Conservation (phyloP, 257 asterid genomes). For the Solanum medicagineum region DNA sequence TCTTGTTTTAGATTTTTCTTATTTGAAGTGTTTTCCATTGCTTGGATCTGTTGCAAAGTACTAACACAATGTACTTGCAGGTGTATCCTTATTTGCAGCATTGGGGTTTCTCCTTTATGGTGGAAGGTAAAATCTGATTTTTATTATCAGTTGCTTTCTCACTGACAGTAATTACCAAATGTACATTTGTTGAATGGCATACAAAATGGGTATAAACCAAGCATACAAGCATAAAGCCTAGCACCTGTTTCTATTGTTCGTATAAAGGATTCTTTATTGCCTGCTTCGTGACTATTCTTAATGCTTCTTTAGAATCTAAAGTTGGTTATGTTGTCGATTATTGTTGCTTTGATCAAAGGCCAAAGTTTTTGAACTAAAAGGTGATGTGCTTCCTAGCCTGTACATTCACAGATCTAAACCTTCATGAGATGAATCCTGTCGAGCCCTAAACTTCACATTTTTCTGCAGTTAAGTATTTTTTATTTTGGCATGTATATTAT, state of each 20-base stretch:
- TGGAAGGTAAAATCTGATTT: conserved; percentile 56
- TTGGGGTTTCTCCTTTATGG: conserved; percentile 92
- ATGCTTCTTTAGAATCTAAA: background rate
- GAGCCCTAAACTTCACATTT: background rate
- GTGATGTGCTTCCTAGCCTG: background rate
- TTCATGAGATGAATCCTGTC: background rate
- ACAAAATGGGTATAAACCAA: background rate
- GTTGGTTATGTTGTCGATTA: background rate
- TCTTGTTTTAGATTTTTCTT: background rate
- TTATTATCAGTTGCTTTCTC: background rate
- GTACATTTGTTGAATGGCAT: background rate
- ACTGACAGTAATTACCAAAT: background rate
- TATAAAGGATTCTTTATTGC: background rate
- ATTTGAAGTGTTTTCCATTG: background rate
- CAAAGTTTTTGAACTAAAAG: background rate
- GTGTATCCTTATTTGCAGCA: conserved; percentile 85
- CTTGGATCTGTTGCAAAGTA: background rate
- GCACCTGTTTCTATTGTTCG: background rate
- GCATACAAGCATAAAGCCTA: background rate
- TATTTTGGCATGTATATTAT: background rate
- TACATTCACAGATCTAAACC: background rate
- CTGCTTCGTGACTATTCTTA: background rate
- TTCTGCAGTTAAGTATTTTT: background rate
- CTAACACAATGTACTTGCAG: conserved; percentile 34
- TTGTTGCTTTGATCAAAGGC: background rate